These are phyloP conservation scores for Beauveria bassiana DNA, from an alignment of 2,329 filamentous ascomycete species.

Conservation along the genomic window DNA sequence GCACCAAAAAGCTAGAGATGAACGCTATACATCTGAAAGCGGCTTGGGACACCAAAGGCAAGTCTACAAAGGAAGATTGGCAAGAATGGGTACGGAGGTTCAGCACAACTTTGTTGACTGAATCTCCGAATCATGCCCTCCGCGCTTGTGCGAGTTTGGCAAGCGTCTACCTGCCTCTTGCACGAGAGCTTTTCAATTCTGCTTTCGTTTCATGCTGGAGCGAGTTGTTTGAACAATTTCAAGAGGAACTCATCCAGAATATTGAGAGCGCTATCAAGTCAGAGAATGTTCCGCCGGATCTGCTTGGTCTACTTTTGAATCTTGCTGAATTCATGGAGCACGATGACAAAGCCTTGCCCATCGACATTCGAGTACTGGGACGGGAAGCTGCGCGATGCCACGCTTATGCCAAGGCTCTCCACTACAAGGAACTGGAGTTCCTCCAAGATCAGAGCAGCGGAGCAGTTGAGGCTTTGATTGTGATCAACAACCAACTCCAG, in stretches of 20 bases:
- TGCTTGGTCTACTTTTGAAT: constrained; percentile 88
- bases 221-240: constrained; percentile 92
- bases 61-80: constrained; percentile 98
- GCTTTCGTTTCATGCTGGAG: constrained; percentile 99
- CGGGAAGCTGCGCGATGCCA: constrained; percentile 95
- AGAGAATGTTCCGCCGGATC: constrained; percentile 89
- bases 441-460: constrained; percentile 93
- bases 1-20: constrained; percentile 89
- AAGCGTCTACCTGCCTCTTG: constrained; percentile 83
- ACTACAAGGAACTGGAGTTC: constrained; percentile 99
- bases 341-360: constrained; percentile 94
- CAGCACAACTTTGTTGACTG: constrained; percentile 87
- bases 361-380: constrained; percentile 90
- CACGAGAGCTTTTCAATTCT: constrained; percentile 93
- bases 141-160: constrained; percentile 88
- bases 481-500: constrained; percentile 98
- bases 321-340: constrained; percentile 99
- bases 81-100: constrained; percentile 97
- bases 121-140: constrained; percentile 92
- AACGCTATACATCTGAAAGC: constrained; percentile 96
- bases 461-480: constrained; percentile 93
- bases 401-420: constrained; percentile 93
- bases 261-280: constrained; percentile 95
- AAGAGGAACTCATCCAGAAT: constrained; percentile 90
- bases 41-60: constrained; percentile 94